Base-by-base conservation (phyloP, 2,329 filamentous ascomycete species). In the Didymella glomerata region DNA sequence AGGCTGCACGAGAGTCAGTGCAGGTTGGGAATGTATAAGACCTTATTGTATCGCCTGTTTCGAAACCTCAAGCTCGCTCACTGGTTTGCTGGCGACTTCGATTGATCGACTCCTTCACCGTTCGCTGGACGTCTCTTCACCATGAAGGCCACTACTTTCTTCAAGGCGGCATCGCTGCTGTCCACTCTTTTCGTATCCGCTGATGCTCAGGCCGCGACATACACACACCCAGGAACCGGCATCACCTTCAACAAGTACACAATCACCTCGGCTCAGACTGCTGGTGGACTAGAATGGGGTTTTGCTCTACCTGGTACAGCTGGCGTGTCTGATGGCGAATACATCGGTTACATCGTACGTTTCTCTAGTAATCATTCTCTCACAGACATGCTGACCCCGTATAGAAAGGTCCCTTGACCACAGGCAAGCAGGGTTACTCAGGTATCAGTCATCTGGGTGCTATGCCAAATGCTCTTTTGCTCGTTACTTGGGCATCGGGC, bases 341-440 rank as follows among this genome's bases (percentile, higher is more conserved):
- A 78, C 60, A 76, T 78, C 63, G 76, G 76, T 47, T 75, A 75
- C 59, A 65, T 78, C 30, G 74, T 75, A 57, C 69, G 69, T 48
- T 13, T 10, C 7, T 36, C 2, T 11, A 25, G 14, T 5, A 3
- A 2, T 28, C n/a, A 34, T 10, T 10, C 2, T 41, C 1, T 11
- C 11, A 24, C 2, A n/a, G 16, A 6, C 9, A 25, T 52, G n/a
- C 62, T 72, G 27, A 73, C 46, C 34, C 11, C 9, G 8, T 9
- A 4, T 42, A 76, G 71, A 67, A 70, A 65, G 75, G 75, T 47
- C 68, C 75, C 4, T 62, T 70, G 38, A 62, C 65, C 34, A 42
- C 65, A 8, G 63, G 65, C 24, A 65, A 64, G 45, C 69, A 75
- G 46, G 76, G 76, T 60, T 78, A 72, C 68, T 70, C 73, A n/a